Evolutionary conservation across 768 basidiomycete genomes (phyloP).

Genomic region (Amanita inopinata): DNA sequence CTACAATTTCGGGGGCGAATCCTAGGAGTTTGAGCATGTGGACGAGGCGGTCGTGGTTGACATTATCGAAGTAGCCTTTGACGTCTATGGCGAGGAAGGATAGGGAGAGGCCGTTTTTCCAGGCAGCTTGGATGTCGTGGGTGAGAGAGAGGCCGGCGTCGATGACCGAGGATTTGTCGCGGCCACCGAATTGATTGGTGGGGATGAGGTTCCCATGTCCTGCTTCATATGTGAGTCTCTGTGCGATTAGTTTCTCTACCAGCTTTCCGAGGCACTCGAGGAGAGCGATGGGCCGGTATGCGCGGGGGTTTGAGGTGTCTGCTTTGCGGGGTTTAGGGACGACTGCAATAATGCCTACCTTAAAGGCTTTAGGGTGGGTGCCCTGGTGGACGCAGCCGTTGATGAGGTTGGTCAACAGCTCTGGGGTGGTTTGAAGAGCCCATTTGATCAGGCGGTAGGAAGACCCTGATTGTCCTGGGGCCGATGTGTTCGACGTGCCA

Average conservation of each 20-base stretch:
- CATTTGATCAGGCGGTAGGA: too few species aligned
- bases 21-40: background rate
- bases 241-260: conserved; percentile 4
- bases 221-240: conserved; percentile 2
- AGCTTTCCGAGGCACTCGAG: conserved; percentile 4
- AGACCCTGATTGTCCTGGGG: too few species aligned
- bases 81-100: conserved; percentile 3
- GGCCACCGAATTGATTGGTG: conserved; percentile 6
- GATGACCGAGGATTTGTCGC: background rate
- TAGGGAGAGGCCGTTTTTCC: background rate
- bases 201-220: background rate
- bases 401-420: background rate
- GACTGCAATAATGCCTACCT: background rate
- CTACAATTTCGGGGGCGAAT: background rate
- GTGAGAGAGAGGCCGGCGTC: conserved; percentile 4
- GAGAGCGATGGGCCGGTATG: conserved; percentile 5
- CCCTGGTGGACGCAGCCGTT: background rate
- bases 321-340: conserved; percentile 6
- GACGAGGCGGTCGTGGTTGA: background rate
- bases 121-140: background rate
- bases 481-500: too few species aligned
- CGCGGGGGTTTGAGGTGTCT: conserved; percentile 1
- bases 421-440: too few species aligned
- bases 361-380: background rate
- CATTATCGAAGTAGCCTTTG: background rate